Conservation (phyloP, 495 filamentous ascomycete species). For the Hypoxylon cercidicola region DNA sequence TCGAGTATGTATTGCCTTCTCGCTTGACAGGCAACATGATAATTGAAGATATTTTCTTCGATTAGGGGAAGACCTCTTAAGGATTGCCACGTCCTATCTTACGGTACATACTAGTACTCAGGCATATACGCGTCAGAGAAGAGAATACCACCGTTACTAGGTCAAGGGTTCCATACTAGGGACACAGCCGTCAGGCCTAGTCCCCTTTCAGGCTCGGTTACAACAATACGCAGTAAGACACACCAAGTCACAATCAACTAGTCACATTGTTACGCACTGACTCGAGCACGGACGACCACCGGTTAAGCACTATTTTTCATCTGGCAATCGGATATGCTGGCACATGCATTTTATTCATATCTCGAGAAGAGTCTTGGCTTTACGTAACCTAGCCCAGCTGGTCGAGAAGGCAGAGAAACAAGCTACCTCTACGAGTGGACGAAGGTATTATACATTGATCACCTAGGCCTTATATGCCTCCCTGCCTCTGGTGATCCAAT, state of each 20-base stretch:
- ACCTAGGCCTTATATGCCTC: background rate
- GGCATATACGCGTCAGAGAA: too few relatives aligned
- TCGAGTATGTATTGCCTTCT: constrained; percentile 4
- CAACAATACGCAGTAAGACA: constrained; percentile 27
- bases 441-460: background rate
- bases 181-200: constrained; percentile 14
- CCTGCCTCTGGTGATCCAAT: too few relatives aligned
- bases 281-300: constrained; percentile 23
- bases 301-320: constrained; percentile 5
- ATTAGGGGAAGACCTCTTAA: background rate
- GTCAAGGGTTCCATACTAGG: constrained; percentile 13
- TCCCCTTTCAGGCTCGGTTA: constrained; percentile 34
- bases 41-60: background rate
- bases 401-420: too few relatives aligned
- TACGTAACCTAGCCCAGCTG: too few relatives aligned
- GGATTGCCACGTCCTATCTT: constrained; percentile 8
- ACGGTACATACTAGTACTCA: background rate
- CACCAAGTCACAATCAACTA: constrained; percentile 8
- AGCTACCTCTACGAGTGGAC: background rate
- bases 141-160: background rate
- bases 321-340: background rate
- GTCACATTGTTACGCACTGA: constrained; percentile 32
- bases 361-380: background rate
- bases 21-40: background rate
- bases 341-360: constrained; percentile 11